phyloP scores from a whole-genome alignment of 805 yeast species.

The Metschnikowia dekortorum region DNA sequence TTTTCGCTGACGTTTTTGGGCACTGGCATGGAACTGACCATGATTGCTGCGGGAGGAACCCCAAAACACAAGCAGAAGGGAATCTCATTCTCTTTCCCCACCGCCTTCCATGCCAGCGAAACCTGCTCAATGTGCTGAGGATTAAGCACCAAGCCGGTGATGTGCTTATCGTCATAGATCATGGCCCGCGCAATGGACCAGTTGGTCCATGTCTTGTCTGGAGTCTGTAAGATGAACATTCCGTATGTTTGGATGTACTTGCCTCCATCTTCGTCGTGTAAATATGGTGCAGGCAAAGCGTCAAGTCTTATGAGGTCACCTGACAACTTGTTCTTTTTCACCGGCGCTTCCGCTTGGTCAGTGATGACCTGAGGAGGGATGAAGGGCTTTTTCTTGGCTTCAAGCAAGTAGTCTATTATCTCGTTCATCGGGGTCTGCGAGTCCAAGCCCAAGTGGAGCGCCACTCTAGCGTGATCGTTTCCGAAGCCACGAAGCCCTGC shows the following conservation, averaged over 20 bases:
- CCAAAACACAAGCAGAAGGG: constrained; percentile 24
- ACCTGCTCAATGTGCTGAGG: constrained; percentile 24
- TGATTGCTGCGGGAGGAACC: constrained; percentile 26
- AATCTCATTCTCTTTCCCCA: constrained; percentile 19
- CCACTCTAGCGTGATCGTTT: constrained; percentile 23
- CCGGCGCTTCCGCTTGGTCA: constrained; percentile 14
- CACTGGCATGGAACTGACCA: constrained; percentile 27
- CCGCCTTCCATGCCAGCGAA: constrained; percentile 19
- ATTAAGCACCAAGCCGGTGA: constrained; percentile 22
- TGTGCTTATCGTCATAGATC: constrained; percentile 18
- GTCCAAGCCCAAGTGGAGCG: constrained; percentile 20
- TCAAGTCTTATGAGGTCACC: constrained; percentile 19
- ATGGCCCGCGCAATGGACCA: constrained; percentile 27
- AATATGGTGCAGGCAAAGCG: constrained; percentile 18
- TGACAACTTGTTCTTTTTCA: constrained; percentile 14
- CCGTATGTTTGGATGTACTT: constrained; percentile 25
- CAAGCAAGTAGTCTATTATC: constrained; percentile 19
- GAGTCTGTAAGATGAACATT: constrained; percentile 22
- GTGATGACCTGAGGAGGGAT: constrained; percentile 15
- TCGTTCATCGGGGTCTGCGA: constrained; percentile 18
- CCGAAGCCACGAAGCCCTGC: constrained; percentile 18
- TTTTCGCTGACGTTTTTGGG: constrained; percentile 29
- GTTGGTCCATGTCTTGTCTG: constrained; percentile 23
- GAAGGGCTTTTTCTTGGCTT: constrained; percentile 12
- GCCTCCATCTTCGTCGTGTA: constrained; percentile 23